Conservation (phyloP, 169 alveolate genomes). For the Plasmodium gonderi region DNA sequence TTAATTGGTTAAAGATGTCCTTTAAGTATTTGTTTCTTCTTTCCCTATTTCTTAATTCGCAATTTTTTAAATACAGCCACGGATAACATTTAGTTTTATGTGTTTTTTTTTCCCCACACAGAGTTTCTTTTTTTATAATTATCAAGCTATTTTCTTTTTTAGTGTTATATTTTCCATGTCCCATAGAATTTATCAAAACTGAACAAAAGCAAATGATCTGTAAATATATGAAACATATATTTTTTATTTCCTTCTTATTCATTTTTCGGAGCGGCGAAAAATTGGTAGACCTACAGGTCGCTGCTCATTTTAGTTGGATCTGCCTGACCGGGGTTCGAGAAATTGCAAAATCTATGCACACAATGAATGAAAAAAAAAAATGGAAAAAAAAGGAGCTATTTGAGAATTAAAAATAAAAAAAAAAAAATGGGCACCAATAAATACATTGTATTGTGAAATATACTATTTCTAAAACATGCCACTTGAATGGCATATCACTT, state of each 20-base stretch:
- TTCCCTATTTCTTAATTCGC: not conserved
- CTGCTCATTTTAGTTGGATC: not conserved
- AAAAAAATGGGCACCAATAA: too few species aligned
- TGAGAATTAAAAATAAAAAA: not conserved
- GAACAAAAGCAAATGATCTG: conserved; percentile 32
- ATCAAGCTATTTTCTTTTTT: not conserved
- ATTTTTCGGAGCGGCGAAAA: conserved; percentile 15
- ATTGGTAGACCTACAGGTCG: not conserved
- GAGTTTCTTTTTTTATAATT: not conserved
- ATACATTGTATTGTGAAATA: too few species aligned
- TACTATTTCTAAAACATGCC: too few species aligned
- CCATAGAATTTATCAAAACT: conserved; percentile 31
- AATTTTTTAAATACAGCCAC: conserved; percentile 40
- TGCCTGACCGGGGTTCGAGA: not conserved
- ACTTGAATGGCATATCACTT: too few species aligned
- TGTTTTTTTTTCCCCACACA: conserved; percentile 7
- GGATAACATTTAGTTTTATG: not conserved
- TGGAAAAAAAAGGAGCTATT: not conserved
- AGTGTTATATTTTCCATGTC: conserved; percentile 7
- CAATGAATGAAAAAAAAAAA: not conserved
- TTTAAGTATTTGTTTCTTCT: not conserved
- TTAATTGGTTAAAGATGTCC: conserved; percentile 18
- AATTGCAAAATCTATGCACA: not conserved
- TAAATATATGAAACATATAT: conserved; percentile 6
- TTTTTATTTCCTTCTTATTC: conserved; percentile 37